Evolutionary conservation across 352 stramenopile genomes (phyloP).

Genomic region (Globisporangium nunn): DNA sequence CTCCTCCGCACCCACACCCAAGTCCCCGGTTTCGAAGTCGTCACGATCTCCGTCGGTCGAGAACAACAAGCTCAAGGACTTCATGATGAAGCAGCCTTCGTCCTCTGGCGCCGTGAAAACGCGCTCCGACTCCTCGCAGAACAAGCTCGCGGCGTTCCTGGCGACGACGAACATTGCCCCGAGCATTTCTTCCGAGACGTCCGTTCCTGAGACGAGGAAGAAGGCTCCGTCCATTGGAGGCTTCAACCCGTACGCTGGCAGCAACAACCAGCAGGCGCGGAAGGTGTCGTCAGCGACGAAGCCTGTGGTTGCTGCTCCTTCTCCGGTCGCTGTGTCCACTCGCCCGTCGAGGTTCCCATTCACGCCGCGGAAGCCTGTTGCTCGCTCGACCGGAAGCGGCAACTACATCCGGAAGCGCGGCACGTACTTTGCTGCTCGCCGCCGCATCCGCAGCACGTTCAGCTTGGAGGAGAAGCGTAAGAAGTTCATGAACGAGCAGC

Average conservation of each 20-base stretch:
- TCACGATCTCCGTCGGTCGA: constrained; percentile 11
- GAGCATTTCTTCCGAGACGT: constrained; percentile 15
- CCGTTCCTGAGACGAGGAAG: constrained; percentile 1
- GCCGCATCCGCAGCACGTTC: constrained; percentile 44
- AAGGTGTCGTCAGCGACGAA: constrained; percentile 1
- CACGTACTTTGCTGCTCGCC: constrained; percentile 54
- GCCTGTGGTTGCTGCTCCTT: not conserved
- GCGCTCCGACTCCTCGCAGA: constrained; percentile 49
- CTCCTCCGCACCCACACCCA: constrained; percentile 5
- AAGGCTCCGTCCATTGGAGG: constrained; percentile 18
- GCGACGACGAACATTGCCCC: constrained; percentile 43
- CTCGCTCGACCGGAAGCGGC: constrained; percentile 54
- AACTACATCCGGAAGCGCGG: constrained; percentile 73
- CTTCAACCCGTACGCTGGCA: constrained; percentile 20
- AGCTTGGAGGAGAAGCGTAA: constrained; percentile 81
- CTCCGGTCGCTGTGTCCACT: constrained; percentile 2
- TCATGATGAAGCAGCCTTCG: constrained; percentile 68
- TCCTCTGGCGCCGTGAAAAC: constrained; percentile 27
- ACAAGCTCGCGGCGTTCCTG: constrained; percentile 76
- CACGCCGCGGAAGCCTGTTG: constrained; percentile 36
- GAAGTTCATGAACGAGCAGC: constrained; percentile 78
- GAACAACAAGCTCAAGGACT: constrained; percentile 65
- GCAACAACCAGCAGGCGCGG: constrained; percentile 8
- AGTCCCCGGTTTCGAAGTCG: constrained; percentile 3
- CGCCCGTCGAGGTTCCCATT: constrained; percentile 33